Evolutionary conservation across 805 yeast genomes (phyloP), one percentile per base, ranked within the genome.

Genomic region (Saccharomycopsis microspora): DNA sequence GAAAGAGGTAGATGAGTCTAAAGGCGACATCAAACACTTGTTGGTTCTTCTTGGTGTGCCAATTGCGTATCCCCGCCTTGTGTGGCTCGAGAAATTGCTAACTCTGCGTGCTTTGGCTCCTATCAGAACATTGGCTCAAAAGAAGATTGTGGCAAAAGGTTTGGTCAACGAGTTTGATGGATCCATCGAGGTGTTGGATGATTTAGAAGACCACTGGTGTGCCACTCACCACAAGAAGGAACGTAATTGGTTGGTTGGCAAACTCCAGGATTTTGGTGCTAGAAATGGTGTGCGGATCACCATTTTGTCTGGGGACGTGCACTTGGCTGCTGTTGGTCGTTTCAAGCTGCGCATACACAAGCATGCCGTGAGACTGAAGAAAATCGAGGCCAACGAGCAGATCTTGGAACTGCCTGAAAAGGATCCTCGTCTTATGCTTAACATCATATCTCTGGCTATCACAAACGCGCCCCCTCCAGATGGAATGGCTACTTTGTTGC

Each of bases 161-260:
- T 86, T 86, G 29, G 83, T 44, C 36, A 90, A 93, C 59, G 93
- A 85, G 56, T 90, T 89, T 59, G 96, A 89, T 60, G 97, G 96
- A 2, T 78, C 83, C 39, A 80, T 89, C 4, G 97, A 90, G 64
- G 76, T 90, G 10, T 70, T 90, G 54, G 97, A 93, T 60, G 97
- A 90, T 61, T 70, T 93, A 63, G 82, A 88, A 59, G 98, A 90
- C 62, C 97, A 90, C 66, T 90, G 98, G 98, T 88, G 97, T 62
- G 81, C 96, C 4, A 72, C 72, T 50, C 75, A 81, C 61, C 98
- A 90, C 66, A 90, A 90, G 62, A 64, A 64, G 42, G 98, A 90
- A 64, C 75, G 98, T 51, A 90, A 90, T 63, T 59, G 62, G 55
- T 69, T 90, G 37, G 65, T 89, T 52, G 70, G 69, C 37, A 68